These are phyloP conservation scores for Aspergillus sp. DNA, from an alignment of 2,329 filamentous ascomycete species.

Conservation along the genomic window DNA sequence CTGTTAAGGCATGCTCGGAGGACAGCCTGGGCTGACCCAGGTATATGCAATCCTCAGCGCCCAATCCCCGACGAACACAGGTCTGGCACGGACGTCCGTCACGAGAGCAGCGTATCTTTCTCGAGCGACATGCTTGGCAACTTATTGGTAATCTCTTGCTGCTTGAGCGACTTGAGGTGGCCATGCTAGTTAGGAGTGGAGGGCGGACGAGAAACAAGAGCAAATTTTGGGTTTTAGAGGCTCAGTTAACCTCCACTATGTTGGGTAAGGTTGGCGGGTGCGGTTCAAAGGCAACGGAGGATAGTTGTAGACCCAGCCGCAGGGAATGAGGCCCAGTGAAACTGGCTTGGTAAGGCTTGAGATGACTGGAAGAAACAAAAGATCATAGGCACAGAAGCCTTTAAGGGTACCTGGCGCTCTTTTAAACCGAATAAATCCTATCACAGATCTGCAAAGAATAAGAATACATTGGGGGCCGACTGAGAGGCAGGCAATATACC, in stretches of 20 bases:
- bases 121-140: constrained; percentile 43
- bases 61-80: constrained; percentile 41
- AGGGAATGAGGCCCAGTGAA: background rate
- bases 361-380: background rate
- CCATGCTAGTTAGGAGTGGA: constrained; percentile 15
- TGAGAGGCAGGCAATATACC: background rate
- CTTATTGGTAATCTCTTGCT: constrained; percentile 43
- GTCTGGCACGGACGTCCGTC: constrained; percentile 43
- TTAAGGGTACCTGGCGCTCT: background rate
- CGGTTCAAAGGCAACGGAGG: background rate
- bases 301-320: background rate
- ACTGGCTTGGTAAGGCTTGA: background rate
- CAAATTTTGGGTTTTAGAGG: background rate
- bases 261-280: background rate
- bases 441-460: background rate
- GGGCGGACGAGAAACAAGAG: background rate
- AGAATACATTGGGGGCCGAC: background rate
- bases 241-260: background rate
- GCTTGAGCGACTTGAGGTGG: constrained; percentile 28
- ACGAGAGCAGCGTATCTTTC: constrained; percentile 45
- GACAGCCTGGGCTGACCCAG: constrained; percentile 37
- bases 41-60: constrained; percentile 41
- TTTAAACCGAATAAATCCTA: background rate
- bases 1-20: constrained; percentile 25
- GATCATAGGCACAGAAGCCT: background rate